Evolutionary conservation across 176 grass and related monocot species (phyloP), one percentile per base, ranked within the genome.

Genomic region (Coix lacrymajobi): DNA sequence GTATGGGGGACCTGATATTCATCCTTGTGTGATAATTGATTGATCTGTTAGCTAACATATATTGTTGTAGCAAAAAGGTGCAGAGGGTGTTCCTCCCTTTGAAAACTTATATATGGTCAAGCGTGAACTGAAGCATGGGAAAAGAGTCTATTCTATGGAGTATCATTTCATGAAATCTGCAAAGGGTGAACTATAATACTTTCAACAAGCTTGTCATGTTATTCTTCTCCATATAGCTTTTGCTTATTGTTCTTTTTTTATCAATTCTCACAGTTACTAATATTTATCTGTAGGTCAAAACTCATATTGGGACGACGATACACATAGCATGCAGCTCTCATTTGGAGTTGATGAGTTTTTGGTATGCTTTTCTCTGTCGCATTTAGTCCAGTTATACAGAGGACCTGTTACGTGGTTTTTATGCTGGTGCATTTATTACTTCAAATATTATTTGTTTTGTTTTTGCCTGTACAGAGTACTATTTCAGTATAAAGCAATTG

Each of bases 281-380:
- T 71, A 81, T 68, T 32, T 84, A 66, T 71, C 6, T 80, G 83
- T 84, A 98, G 96, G 84, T 6, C 88, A 92, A 88, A 73, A 81
- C 79, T 77, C 87, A 32, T 82, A 84, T 81, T 98, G 92, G 96
- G 92, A 95, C 65, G 92, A 95, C 84, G 87, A 95, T 85, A 91
- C 90, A 67, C 96, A 98, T 76, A 89, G 75, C 69, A 89, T 91
- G 83, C 92, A 98, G 73, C 73, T 93, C 61, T 95, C 90, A 48
- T 98, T 95, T 82, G 92, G 92, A 82, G 92, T 98, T 37, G 77
- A 88, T 75, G 90, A 95, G 64, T 98, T 95, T 93, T 45, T 95
- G 89, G 96, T 98, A 91, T 57, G 36, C 41, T 51, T 73, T 88
- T 38, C 8, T 61, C 28, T 81, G 16, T 44, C 64, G 44, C 64